phyloP scores from a whole-genome alignment of 495 filamentous ascomycete genomes.

The Xylaria curta region DNA sequence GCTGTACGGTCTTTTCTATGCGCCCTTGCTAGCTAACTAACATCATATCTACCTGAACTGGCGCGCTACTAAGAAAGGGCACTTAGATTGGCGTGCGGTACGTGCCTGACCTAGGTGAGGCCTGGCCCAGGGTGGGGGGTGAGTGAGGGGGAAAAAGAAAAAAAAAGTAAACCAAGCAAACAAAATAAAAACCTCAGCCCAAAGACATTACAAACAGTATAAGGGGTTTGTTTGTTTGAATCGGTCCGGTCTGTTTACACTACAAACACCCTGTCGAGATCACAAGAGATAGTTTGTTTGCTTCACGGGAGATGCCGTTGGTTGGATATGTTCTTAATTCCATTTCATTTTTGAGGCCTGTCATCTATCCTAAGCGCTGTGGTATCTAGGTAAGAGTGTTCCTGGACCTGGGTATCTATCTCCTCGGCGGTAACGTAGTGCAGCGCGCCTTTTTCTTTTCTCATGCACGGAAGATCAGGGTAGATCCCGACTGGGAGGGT shows the following conservation, averaged over 20 bases:
- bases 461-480: slow-evolving; percentile 16
- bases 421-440: not conserved
- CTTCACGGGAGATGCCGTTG: not conserved
- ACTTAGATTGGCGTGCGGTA: slow-evolving; percentile 3
- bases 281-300: not conserved
- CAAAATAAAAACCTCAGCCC: not conserved
- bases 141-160: not conserved
- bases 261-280: not conserved
- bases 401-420: not conserved
- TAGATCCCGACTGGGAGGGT: slow-evolving; percentile 12
- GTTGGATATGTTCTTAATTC: not conserved
- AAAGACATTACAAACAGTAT: not conserved
- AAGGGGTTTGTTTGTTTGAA: not conserved
- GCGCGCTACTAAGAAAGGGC: not conserved
- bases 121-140: not conserved
- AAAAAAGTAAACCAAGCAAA: not conserved
- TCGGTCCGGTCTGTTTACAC: slow-evolving; percentile 5
- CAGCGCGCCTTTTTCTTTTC: not conserved
- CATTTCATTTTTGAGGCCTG: not conserved
- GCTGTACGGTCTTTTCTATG: slow-evolving; percentile 18
- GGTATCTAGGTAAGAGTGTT: not conserved
- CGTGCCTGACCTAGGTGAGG: slow-evolving; percentile 21
- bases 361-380: not conserved
- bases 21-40: not conserved
- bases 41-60: not conserved